Evolutionary conservation across 345 rosid species (phyloP).

Genomic region (Linum trigynum): DNA sequence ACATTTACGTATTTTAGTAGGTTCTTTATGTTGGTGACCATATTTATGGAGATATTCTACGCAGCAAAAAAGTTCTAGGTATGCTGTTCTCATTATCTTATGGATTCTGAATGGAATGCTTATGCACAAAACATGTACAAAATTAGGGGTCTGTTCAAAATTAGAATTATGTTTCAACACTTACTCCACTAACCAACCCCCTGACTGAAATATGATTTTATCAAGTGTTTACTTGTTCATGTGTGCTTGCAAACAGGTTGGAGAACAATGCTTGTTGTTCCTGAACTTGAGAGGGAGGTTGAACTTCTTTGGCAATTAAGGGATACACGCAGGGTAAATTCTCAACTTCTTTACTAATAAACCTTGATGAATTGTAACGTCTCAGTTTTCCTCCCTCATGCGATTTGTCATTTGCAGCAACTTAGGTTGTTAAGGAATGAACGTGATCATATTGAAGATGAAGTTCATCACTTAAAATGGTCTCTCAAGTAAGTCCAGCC

Average conservation of each 20-base stretch:
- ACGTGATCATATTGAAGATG: constrained; percentile 85
- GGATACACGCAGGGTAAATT: constrained; percentile 61
- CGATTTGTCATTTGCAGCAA: constrained; percentile 34
- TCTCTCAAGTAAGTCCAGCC: constrained; percentile 51
- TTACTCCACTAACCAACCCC: not conserved
- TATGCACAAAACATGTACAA: not conserved
- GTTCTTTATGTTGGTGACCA: constrained; percentile 98
- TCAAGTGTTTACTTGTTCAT: constrained; percentile 3
- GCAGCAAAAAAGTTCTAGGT: constrained; percentile 96
- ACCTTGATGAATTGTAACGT: not conserved
- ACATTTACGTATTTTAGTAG: constrained; percentile 28
- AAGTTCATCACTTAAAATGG: constrained; percentile 73
- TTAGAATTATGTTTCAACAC: too few species aligned
- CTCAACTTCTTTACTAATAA: not conserved
- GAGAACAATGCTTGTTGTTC: constrained; percentile 98
- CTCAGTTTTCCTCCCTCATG: not conserved
- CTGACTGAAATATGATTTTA: not conserved
- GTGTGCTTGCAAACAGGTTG: constrained; percentile 48
- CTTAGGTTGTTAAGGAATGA: constrained; percentile 63
- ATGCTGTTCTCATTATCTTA: constrained; percentile 13
- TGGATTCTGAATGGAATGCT: not conserved
- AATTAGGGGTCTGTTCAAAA: too few species aligned
- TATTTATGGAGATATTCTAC: constrained; percentile 92
- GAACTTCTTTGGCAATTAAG: constrained; percentile 73
- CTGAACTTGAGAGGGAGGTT: constrained; percentile 94